A percentile compares a stretch with the other conserved stretches of the same genome.
These are phyloP conservation scores for Phytophthora chlamydospora DNA, from an alignment of 352 stramenopile genomes.

Conservation along the genomic window DNA sequence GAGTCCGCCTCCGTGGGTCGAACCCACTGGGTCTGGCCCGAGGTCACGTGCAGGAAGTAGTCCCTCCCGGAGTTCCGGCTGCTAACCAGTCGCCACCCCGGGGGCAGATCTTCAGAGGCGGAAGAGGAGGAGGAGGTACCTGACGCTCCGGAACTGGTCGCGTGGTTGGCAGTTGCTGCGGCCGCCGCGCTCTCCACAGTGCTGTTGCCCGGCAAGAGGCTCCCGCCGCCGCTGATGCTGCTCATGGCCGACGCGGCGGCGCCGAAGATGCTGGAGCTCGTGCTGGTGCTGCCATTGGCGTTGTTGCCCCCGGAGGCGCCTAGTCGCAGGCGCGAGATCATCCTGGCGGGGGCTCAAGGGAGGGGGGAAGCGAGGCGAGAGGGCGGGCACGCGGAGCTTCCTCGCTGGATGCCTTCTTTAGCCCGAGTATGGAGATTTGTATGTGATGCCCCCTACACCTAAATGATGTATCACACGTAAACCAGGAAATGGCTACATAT, in stretches of 20 bases:
- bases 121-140: constrained; percentile 27
- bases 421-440: constrained; percentile 13
- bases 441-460: constrained; percentile 15
- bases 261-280: constrained; percentile 74
- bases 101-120: constrained; percentile 45
- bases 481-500: constrained; percentile 17
- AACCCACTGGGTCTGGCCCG: constrained; percentile 73
- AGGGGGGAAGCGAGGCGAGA: background rate
- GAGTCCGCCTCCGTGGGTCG: constrained; percentile 68
- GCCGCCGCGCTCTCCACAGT: constrained; percentile 48
- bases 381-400: constrained; percentile 3
- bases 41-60: constrained; percentile 78
- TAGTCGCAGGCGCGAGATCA: constrained; percentile 79
- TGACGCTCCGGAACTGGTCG: constrained; percentile 34
- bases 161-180: constrained; percentile 43
- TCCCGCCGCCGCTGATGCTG: constrained; percentile 52
- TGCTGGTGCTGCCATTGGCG: constrained; percentile 40
- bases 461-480: constrained; percentile 10
- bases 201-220: constrained; percentile 49
- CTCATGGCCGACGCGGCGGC: constrained; percentile 52
- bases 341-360: constrained; percentile 20
- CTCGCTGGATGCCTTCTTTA: constrained; percentile 16
- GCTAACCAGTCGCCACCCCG: constrained; percentile 72
- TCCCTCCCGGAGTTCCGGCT: constrained; percentile 69
- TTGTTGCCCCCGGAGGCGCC: constrained; percentile 43